These are phyloP conservation scores for Penicillium coffeae DNA, from an alignment of 495 filamentous ascomycete species.

Conservation along the genomic window DNA sequence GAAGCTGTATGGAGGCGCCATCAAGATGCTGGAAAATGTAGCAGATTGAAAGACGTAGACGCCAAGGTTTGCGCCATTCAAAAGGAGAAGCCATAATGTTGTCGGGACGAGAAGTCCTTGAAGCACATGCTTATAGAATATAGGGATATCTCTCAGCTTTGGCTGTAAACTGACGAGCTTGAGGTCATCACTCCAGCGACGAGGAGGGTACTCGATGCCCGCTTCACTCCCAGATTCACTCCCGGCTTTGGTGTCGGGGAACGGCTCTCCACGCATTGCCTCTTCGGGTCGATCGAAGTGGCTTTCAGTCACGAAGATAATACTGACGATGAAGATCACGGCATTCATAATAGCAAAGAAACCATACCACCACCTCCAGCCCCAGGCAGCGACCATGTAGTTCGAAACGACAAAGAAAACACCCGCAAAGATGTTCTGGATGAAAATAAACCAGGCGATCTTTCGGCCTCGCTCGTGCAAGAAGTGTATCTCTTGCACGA, in stretches of 20 bases:
- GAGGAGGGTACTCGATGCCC: conserved; percentile 10
- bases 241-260: neutral
- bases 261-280: conserved; percentile 6
- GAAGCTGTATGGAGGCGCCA: conserved; percentile 16
- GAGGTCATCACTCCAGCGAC: conserved; percentile 13
- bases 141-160: conserved; percentile 8
- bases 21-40: conserved; percentile 15
- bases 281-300: conserved; percentile 10
- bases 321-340: conserved; percentile 5
- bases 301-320: conserved; percentile 15
- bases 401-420: conserved; percentile 16
- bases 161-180: conserved; percentile 6
- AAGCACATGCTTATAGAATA: conserved; percentile 17
- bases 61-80: conserved; percentile 21
- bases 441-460: conserved; percentile 19
- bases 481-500: conserved; percentile 21
- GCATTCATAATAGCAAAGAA: conserved; percentile 18
- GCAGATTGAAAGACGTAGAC: conserved; percentile 21
- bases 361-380: conserved; percentile 24
- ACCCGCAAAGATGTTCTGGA: conserved; percentile 14
- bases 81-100: conserved; percentile 19
- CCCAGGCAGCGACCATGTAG: conserved; percentile 15
- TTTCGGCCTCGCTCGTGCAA: conserved; percentile 18
- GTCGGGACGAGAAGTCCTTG: conserved; percentile 21
- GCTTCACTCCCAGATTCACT: neutral